Evolutionary conservation across 345 rosid species (phyloP).

Genomic region (Angophora floribunda): DNA sequence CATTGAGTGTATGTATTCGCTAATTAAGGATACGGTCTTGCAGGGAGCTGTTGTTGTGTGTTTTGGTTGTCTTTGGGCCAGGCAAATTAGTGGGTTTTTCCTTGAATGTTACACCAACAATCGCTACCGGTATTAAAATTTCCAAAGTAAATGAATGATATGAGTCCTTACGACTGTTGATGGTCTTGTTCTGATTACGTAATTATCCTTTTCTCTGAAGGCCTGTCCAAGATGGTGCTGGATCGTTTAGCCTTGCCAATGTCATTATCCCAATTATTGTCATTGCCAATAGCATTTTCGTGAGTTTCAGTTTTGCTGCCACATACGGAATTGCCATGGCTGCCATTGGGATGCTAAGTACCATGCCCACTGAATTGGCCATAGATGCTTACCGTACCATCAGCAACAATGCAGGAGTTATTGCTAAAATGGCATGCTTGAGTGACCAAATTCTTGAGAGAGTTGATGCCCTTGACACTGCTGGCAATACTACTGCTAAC

Average conservation of each 20-base stretch:
- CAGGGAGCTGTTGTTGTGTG: too few species aligned
- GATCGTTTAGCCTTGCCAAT: constrained; percentile 15
- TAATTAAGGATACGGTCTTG: too few species aligned
- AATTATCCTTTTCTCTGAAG: background rate
- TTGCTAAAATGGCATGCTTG: constrained; percentile 32
- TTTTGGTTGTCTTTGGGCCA: too few species aligned
- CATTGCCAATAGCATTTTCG: constrained; percentile 15
- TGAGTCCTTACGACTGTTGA: too few species aligned
- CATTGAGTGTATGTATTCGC: too few species aligned
- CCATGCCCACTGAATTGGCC: constrained; percentile 35
- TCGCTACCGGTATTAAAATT: too few species aligned
- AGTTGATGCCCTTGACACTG: constrained; percentile 7
- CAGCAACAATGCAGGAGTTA: constrained; percentile 32
- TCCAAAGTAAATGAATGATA: too few species aligned
- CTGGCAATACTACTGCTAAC: constrained; percentile 32
- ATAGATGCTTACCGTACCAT: constrained; percentile 34
- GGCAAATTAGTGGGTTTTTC: too few species aligned
- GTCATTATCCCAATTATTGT: constrained; percentile 27
- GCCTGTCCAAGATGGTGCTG: constrained; percentile 29
- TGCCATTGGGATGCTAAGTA: constrained; percentile 33
- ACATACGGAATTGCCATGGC: constrained; percentile 32
- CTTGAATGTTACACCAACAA: too few species aligned
- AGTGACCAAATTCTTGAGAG: too few species aligned
- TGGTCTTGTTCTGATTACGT: too few species aligned
- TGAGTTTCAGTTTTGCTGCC: constrained; percentile 27